Conservation (phyloP, 1,284 basidiomycete species). For the Leucoagaricus sp. region DNA sequence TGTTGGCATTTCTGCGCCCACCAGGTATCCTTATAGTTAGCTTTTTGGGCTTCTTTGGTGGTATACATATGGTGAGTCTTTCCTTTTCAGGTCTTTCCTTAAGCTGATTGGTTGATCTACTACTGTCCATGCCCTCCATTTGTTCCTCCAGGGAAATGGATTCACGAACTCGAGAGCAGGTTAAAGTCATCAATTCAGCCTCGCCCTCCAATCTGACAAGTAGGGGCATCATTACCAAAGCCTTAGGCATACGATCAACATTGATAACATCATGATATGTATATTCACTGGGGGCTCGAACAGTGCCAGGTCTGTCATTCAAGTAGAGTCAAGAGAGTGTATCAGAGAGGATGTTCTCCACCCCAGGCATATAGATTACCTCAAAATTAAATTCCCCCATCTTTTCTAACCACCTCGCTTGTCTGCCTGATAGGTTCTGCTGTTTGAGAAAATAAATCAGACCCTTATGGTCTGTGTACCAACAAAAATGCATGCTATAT, state of each 20-base stretch:
- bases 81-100: neutral
- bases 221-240: slow-evolving; percentile 7
- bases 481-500: slow-evolving; percentile 30
- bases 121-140: neutral
- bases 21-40: neutral
- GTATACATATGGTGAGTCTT: slow-evolving; percentile 9
- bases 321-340: slow-evolving; percentile 24
- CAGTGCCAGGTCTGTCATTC: slow-evolving; percentile 23
- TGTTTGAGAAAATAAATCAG: slow-evolving; percentile 33
- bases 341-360: slow-evolving; percentile 30
- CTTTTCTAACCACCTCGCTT: slow-evolving; percentile 39
- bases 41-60: too few relatives aligned
- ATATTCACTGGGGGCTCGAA: slow-evolving; percentile 21
- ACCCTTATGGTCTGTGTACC: slow-evolving; percentile 39
- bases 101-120: neutral
- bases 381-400: slow-evolving; percentile 30
- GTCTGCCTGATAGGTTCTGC: slow-evolving; percentile 29
- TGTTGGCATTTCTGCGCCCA: neutral
- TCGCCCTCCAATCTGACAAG: slow-evolving; percentile 4
- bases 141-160: neutral
- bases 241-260: neutral
- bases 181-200: neutral
- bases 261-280: slow-evolving; percentile 15
- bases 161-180: neutral
- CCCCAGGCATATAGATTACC: slow-evolving; percentile 27